Evolutionary conservation across 371 early-diverging fungal genomes (phyloP), one percentile per base, ranked within the genome.

Genomic region (Mucor plumbeus): DNA sequence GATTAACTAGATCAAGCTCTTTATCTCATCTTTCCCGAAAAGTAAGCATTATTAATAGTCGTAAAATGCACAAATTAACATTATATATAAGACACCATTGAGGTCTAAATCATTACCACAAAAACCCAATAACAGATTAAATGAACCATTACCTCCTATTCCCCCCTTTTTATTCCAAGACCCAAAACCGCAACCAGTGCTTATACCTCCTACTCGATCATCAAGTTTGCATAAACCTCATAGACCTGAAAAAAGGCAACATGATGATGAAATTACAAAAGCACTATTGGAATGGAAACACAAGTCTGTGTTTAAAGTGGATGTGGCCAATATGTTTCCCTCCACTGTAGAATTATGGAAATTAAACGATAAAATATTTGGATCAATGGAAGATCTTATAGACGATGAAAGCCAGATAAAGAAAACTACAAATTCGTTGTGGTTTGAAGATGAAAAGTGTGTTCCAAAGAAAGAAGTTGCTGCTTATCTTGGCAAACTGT

Each of bases 401-500:
- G 57, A 61, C 48, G 41, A 54, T 14, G 40, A 44, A 15, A 26
- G 31, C 8, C 39, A 64, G 41, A 59, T 69, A 9, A 50, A 57
- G 6, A 31, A 34, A 3, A 41, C 66, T 0, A 71, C 72, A 4
- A 40, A 68, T 6, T 54, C 47, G 14, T 26, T 78, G 19, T 81
- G 81, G 81, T 36, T 56, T 3, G 71, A 74, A 44, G 68, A 81
- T 39, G 72, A 69, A 35, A n/a, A 47, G 17, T 59, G 56, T 33
- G 48, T 68, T 5, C 59, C 61, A 15, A 73, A 63, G 21, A 66
- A 69, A 57, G 58, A 68, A 17, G 69, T 73, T 35, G 75, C 81
- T 15, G 58, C 73, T 11, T 81, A 75, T 63, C 62, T 81, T 8
- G 81, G 81, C 33, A 66, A 66, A 67, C 19, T 59, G 81, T 81